Base-by-base conservation (phyloP, 108 stramenopile species). In the Bacterosira constricta region DNA sequence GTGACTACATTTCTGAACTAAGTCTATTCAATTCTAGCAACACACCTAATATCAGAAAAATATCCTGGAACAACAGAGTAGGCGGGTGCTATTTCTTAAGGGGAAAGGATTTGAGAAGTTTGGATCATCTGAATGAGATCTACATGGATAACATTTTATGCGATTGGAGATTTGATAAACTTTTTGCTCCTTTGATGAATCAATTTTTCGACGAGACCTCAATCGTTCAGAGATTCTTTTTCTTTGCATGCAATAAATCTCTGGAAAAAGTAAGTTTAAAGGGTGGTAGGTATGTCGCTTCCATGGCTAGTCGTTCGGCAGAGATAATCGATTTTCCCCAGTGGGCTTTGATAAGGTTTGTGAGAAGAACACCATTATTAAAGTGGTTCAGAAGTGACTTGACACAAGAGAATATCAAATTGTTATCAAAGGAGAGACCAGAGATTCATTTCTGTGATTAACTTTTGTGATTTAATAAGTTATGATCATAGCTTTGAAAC, bases 351-450 rank as follows among this genome's bases (percentile, higher is more conserved):
- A 75, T 80, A 49, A 71, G 50, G 55, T 80, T 84, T 54, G 83
- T 81, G 34, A 57, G 73, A 8, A 36, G 13, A 9, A 53, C 79
- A 21, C 54, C 57, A 6, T 66, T 23, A 20, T 69, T 81, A 7
- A 56, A 45, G 42, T 80, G 79, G 79, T 84, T 79, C 15, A 73
- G 81, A 3, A 76, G 78, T 63, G 78, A 85, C 49, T 52, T 82
- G 46, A 66, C 62, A 46, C 10, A 32, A 25, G 65, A 77, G 38
- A 80, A 84, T 63, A 63, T 72, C 36, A 35, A 55, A 18, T 58
- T 75, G 18, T 41, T 84, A 39, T 54, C 46, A 15, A 50, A 54
- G 27, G 79, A 77, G 41, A 69, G 83, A 64, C 83, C 79, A 13
- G 75, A 77, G 6, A 47, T 84, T 15, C 27, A 49, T n/a, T 83